Conservation (phyloP, 2,329 filamentous ascomycete species). For the Coleophoma crateriformis region DNA sequence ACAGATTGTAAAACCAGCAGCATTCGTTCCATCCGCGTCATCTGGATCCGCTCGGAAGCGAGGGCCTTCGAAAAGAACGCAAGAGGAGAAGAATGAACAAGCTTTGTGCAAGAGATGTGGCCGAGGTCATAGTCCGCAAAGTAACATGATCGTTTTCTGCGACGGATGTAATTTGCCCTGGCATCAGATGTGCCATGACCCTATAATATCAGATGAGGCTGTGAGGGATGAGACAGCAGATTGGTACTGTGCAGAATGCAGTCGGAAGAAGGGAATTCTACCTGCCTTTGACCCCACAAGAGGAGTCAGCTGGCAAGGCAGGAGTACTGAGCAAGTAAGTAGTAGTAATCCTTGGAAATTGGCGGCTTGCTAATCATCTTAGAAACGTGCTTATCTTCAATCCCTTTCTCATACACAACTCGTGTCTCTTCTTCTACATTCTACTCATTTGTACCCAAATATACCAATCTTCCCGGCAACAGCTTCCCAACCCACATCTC, state of each 20-base stretch:
- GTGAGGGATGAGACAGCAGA: constrained; percentile 60
- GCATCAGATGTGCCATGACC: constrained; percentile 78
- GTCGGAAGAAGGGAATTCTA: constrained; percentile 39
- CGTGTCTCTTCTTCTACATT: constrained; percentile 58
- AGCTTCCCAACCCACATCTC: constrained; percentile 4
- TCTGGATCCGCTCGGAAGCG: constrained; percentile 30
- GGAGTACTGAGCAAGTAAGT: constrained; percentile 33
- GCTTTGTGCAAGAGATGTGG: constrained; percentile 68
- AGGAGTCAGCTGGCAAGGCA: constrained; percentile 27
- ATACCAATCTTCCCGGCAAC: constrained; percentile 55
- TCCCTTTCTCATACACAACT: constrained; percentile 55
- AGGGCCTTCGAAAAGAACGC: constrained; percentile 49
- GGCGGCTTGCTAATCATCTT: constrained; percentile 9
- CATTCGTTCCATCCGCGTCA: constrained; percentile 52
- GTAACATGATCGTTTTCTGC: constrained; percentile 81
- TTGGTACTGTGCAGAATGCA: constrained; percentile 67
- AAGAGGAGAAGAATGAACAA: constrained; percentile 36
- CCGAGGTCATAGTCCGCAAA: constrained; percentile 63
- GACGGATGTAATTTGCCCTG: constrained; percentile 75
- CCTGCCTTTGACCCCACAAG: constrained; percentile 28
- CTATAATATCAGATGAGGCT: constrained; percentile 64
- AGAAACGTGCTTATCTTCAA: constrained; percentile 60
- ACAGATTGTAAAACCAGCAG: constrained; percentile 60
- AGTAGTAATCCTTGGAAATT: constrained; percentile 1
- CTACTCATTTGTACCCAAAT: constrained; percentile 55